Conservation (phyloP, 2,329 filamentous ascomycete genomes). For the Tolypocladium nubicola region DNA sequence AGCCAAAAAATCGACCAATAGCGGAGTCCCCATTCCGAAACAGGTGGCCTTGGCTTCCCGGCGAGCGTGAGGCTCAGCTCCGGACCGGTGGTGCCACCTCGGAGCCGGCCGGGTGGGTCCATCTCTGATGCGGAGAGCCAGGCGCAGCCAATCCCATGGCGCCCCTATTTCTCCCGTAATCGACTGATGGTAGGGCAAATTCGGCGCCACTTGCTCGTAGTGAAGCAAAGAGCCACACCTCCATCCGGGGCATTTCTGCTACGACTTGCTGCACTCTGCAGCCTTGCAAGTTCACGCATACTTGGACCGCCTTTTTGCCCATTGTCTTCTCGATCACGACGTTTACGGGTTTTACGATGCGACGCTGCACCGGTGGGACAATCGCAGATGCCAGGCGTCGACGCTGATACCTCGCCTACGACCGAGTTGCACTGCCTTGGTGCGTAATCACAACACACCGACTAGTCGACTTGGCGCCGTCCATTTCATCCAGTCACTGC, state of each 20-base stretch:
- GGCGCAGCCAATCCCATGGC: not conserved
- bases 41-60: not conserved
- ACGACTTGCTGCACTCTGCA: not conserved
- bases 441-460: not conserved
- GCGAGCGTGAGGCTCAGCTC: not conserved
- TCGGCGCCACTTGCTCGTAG: not conserved
- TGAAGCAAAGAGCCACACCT: not conserved
- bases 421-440: not conserved
- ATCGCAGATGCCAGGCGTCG: not conserved
- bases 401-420: not conserved
- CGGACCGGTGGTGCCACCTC: not conserved
- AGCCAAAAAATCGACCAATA: not conserved
- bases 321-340: not conserved
- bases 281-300: not conserved
- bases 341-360: not conserved
- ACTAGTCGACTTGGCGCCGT: not conserved
- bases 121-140: not conserved
- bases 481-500: not conserved
- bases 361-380: not conserved
- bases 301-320: not conserved
- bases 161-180: not conserved
- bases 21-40: not conserved
- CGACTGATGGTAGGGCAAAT: not conserved
- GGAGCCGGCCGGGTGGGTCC: not conserved
- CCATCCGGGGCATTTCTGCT: not conserved